Percentiles rank a stretch among this genome's conserved stretches.
Conservation (phyloP, 192 early-diverging fungal genomes). For the Neocallimastix lanati region DNA sequence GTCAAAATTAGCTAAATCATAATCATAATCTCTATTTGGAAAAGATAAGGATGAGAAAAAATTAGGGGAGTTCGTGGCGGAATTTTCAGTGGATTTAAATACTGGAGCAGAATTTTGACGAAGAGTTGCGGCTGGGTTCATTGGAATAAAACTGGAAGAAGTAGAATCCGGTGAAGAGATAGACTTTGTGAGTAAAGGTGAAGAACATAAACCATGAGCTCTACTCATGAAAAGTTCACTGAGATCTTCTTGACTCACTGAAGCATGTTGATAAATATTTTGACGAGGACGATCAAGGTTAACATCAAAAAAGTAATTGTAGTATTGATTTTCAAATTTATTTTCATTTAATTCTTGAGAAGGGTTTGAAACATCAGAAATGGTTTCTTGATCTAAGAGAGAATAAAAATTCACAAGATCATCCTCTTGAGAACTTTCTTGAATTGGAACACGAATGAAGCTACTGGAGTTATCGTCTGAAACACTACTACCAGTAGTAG, state of each 20-base stretch:
- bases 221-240: background rate
- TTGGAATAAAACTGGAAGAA: too few species aligned
- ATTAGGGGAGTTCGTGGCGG: background rate
- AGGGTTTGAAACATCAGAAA: background rate
- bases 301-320: background rate
- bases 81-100: background rate
- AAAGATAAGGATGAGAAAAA: background rate
- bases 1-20: background rate
- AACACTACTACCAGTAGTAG: background rate
- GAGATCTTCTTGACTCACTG: background rate
- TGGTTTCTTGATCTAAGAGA: background rate
- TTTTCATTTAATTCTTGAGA: background rate
- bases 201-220: background rate
- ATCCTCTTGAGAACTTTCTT: too few species aligned
- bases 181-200: background rate
- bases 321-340: background rate
- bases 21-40: background rate
- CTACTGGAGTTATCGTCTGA: background rate
- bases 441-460: background rate
- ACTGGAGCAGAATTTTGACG: background rate
- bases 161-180: background rate
- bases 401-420: background rate
- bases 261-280: background rate
- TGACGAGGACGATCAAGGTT: background rate
- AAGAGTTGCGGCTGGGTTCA: background rate